Conservation (phyloP, 805 yeast genomes). For the Torulaspora maleeae region DNA sequence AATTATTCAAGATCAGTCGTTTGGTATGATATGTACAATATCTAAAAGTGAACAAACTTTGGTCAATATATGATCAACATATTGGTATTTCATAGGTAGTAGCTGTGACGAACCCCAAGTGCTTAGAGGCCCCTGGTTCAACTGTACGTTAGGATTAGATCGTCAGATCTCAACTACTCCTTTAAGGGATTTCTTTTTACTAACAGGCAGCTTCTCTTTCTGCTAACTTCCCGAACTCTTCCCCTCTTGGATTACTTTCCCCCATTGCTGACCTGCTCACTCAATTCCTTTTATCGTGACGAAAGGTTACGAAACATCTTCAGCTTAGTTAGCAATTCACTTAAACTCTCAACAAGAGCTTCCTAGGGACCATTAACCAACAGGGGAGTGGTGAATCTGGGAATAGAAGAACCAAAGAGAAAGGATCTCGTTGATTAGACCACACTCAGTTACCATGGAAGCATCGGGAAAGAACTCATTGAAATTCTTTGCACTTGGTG, state of each 20-base stretch:
- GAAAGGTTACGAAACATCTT: not conserved
- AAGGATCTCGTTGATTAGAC: not conserved
- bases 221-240: slow-evolving; percentile 15
- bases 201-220: slow-evolving; percentile 11
- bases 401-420: slow-evolving; percentile 2
- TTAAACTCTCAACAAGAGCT: not conserved
- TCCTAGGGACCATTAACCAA: slow-evolving; percentile 6
- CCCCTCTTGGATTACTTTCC: slow-evolving; percentile 15
- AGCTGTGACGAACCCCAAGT: not conserved
- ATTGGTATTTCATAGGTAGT: too few relatives aligned
- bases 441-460: slow-evolving; percentile 9
- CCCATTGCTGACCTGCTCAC: not conserved
- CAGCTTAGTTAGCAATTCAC: not conserved
- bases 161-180: not conserved
- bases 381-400: slow-evolving; percentile 13
- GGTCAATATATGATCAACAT: not conserved
- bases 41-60: not conserved
- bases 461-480: slow-evolving; percentile 36
- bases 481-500: slow-evolving; percentile 86
- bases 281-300: not conserved
- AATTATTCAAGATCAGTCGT: not conserved
- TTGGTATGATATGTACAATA: not conserved
- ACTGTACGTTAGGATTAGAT: slow-evolving; percentile 2
- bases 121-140: not conserved
- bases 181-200: not conserved